Percentiles rank a stretch among this genome's conserved stretches.
phyloP scores from a whole-genome alignment of 2,329 filamentous ascomycete species.

The Pezizomycotina sp. region DNA sequence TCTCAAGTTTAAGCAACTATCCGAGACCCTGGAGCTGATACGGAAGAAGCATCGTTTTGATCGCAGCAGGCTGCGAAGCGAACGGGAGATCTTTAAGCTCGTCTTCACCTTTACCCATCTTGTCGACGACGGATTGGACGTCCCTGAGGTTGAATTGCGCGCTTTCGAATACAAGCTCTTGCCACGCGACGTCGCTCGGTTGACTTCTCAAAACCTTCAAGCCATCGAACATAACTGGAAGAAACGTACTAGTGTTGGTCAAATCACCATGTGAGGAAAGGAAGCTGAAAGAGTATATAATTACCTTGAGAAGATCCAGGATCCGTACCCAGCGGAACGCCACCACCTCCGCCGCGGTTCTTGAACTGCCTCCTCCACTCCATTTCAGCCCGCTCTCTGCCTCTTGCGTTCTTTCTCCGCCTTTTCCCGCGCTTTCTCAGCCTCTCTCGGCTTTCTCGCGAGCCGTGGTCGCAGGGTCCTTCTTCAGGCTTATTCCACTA shows the following conservation, averaged over 20 bases:
- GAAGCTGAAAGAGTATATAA: no score
- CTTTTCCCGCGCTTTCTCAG: conserved; percentile 33
- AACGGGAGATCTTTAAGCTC: conserved; percentile 54
- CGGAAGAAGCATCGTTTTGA: conserved; percentile 54
- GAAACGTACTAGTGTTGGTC: conserved; percentile 31
- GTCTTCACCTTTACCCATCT: conserved; percentile 54
- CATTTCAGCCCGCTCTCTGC: background rate
- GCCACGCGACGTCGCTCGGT: conserved; percentile 37
- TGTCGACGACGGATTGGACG: conserved; percentile 48
- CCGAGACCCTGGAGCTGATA: conserved; percentile 68
- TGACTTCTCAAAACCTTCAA: conserved; percentile 21
- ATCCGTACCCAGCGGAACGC: conserved; percentile 18
- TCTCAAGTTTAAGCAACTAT: conserved; percentile 67
- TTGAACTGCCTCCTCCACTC: conserved; percentile 1
- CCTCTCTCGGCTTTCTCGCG: conserved; percentile 38
- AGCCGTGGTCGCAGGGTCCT: no score
- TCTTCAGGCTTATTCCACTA: conserved; percentile 40
- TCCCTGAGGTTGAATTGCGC: conserved; percentile 51
- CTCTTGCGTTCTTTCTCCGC: conserved; percentile 27
- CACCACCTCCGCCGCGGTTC: conserved; percentile 3
- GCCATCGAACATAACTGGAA: conserved; percentile 27
- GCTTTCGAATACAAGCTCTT: conserved; percentile 49
- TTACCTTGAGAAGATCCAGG: conserved; percentile 26
- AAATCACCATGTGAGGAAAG: no score
- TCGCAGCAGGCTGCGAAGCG: conserved; percentile 47